Evolutionary conservation across 441 rosid genomes (phyloP).

Genomic region (Viola pubescens): DNA sequence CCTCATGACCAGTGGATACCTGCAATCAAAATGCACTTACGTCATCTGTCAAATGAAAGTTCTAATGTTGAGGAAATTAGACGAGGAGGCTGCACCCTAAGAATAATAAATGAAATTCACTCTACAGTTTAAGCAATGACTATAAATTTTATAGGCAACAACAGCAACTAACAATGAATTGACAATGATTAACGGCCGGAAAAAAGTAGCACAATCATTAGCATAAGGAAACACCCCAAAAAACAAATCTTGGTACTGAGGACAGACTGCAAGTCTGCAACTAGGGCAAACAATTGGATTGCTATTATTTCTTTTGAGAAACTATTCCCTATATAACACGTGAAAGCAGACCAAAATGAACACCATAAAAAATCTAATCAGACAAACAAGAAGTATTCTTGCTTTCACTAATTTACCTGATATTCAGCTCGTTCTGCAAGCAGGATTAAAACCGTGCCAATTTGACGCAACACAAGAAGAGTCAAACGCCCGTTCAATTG

Average conservation of each 20-base stretch:
- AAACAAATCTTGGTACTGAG: background rate
- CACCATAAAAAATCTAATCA: background rate
- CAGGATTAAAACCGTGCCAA: constrained; percentile 70
- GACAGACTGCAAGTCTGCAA: no score
- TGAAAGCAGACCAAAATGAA: background rate
- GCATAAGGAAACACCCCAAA: background rate
- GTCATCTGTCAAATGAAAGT: constrained; percentile 10
- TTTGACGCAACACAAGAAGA: constrained; percentile 80
- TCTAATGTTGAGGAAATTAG: background rate
- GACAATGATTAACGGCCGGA: background rate
- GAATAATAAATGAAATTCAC: constrained; percentile 4
- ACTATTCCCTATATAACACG: background rate
- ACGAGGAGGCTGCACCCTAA: background rate
- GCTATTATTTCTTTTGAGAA: no score
- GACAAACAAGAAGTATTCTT: background rate
- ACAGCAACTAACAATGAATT: no score
- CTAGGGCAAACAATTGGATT: no score
- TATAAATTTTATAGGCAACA: no score
- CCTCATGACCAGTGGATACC: constrained; percentile 96
- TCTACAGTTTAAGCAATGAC: no score
- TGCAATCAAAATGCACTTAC: constrained; percentile 30
- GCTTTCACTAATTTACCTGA: constrained; percentile 47
- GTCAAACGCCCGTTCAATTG: constrained; percentile 84
- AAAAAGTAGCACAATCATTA: background rate
- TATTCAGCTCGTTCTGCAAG: constrained; percentile 86